Conservation (phyloP, 441 rosid genomes). For the Adansonia gregorii region DNA sequence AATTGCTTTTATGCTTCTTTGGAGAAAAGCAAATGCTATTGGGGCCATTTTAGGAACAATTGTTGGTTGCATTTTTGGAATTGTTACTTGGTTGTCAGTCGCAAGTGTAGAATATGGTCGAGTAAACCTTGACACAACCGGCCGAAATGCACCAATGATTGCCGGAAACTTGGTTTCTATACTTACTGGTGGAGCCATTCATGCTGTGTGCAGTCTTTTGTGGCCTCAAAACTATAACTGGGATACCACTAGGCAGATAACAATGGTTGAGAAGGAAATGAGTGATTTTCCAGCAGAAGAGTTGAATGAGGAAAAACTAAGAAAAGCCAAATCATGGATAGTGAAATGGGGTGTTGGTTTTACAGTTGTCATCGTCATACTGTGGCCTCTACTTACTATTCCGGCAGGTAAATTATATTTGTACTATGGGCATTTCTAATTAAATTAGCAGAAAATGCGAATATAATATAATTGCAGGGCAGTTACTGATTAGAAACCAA, state of each 20-base stretch:
- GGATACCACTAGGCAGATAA: constrained; percentile 82
- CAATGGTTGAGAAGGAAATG: constrained; percentile 68
- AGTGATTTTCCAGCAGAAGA: constrained; percentile 60
- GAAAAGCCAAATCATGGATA: constrained; percentile 76
- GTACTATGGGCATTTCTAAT: background rate
- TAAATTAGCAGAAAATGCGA: background rate
- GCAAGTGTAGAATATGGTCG: constrained; percentile 64
- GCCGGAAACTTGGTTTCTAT: constrained; percentile 85
- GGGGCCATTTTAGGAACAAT: constrained; percentile 79
- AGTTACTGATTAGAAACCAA: background rate
- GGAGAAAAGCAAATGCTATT: constrained; percentile 83
- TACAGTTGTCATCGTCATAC: constrained; percentile 61
- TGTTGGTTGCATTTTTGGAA: constrained; percentile 74
- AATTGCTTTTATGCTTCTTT: constrained; percentile 86
- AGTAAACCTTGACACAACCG: constrained; percentile 73
- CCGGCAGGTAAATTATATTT: constrained; percentile 61
- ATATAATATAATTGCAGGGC: background rate
- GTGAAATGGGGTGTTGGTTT: constrained; percentile 85
- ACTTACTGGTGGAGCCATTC: constrained; percentile 77
- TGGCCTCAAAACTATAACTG: constrained; percentile 81
- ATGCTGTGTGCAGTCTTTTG: constrained; percentile 62
- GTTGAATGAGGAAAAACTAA: constrained; percentile 75
- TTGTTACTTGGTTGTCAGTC: constrained; percentile 71
- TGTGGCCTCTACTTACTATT: constrained; percentile 83
- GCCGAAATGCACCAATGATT: constrained; percentile 87